These are phyloP conservation scores for Teratosphaeria viscida DNA, from an alignment of 2,329 filamentous ascomycete genomes.

Conservation along the genomic window DNA sequence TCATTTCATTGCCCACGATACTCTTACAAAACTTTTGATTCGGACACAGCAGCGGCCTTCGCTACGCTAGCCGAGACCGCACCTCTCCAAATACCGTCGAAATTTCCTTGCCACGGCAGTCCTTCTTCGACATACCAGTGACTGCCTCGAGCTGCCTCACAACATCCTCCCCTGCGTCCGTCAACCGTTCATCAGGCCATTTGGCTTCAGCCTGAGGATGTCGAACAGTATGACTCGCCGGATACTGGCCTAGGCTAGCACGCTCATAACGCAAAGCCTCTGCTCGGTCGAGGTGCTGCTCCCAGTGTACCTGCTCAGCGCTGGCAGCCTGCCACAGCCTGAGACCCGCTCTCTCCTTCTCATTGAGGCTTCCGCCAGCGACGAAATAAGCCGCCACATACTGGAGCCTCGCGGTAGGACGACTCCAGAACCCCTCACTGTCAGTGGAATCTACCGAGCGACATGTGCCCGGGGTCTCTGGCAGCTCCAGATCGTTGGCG, in stretches of 20 bases:
- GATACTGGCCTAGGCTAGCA: not conserved
- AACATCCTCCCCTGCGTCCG: not conserved
- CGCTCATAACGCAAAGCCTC: conserved; percentile 1
- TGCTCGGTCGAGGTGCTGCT: conserved; percentile 2
- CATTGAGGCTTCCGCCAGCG: conserved; percentile 8
- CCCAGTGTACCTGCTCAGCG: conserved; percentile 11
- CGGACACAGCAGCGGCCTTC: not conserved
- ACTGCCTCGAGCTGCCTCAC: conserved; percentile 4
- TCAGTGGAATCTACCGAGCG: conserved; percentile 8
- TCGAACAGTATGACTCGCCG: not conserved
- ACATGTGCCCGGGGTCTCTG: conserved; percentile 4
- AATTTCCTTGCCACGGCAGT: conserved; percentile 11
- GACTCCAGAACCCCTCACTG: conserved; percentile 9
- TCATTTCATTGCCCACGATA: not conserved
- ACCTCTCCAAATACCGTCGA: not conserved
- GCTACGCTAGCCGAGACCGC: not conserved
- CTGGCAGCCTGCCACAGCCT: conserved; percentile 14
- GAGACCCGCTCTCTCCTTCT: conserved; percentile 10
- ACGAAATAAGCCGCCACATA: conserved; percentile 10
- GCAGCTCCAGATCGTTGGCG: not conserved
- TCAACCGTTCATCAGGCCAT: not conserved
- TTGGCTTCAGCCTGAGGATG: not conserved
- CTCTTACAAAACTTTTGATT: not conserved
- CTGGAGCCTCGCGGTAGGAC: conserved; percentile 12
- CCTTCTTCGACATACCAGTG: conserved; percentile 7